These are phyloP conservation scores for Ascodesmis nigricans DNA, from an alignment of 495 filamentous ascomycete species.

Conservation along the genomic window DNA sequence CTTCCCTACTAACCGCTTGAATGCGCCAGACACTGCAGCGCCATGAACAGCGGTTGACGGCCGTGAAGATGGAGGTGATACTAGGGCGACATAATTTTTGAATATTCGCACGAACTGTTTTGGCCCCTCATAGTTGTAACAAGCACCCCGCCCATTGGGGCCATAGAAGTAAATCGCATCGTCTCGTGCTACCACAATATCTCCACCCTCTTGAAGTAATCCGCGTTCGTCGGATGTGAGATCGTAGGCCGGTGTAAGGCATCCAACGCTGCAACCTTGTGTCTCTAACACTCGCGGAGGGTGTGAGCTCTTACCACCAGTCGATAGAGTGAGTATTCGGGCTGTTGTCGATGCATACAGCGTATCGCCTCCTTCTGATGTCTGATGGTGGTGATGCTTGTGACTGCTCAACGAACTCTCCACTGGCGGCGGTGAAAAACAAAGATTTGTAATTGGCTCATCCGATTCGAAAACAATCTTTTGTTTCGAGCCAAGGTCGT, in stretches of 20 bases:
- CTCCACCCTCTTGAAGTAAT: constrained; percentile 34
- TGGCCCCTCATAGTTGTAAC: constrained; percentile 70
- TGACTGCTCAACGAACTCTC: neutral
- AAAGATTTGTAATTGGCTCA: constrained; percentile 61
- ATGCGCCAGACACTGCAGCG: constrained; percentile 29
- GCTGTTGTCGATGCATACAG: constrained; percentile 83
- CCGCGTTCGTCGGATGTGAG: constrained; percentile 18
- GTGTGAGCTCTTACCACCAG: constrained; percentile 68
- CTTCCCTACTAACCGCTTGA: constrained; percentile 30
- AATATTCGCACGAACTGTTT: constrained; percentile 67
- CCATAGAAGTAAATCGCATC: constrained; percentile 93
- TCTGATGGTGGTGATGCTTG: constrained; percentile 2
- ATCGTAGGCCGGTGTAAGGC: constrained; percentile 43
- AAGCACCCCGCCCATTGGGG: constrained; percentile 59
- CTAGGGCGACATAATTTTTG: constrained; percentile 67
- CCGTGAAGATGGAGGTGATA: constrained; percentile 46
- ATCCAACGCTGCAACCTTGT: constrained; percentile 67
- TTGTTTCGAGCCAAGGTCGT: constrained; percentile 89
- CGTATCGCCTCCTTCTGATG: constrained; percentile 23
- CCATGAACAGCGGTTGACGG: constrained; percentile 17
- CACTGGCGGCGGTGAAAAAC: constrained; percentile 17
- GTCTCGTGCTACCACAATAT: constrained; percentile 74
- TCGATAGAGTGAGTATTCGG: constrained; percentile 64
- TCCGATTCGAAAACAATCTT: constrained; percentile 91
- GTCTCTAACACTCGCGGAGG: constrained; percentile 75